Evolutionary conservation across 2,329 filamentous ascomycete genomes (phyloP).

Genomic region (Botrytis fragariae): DNA sequence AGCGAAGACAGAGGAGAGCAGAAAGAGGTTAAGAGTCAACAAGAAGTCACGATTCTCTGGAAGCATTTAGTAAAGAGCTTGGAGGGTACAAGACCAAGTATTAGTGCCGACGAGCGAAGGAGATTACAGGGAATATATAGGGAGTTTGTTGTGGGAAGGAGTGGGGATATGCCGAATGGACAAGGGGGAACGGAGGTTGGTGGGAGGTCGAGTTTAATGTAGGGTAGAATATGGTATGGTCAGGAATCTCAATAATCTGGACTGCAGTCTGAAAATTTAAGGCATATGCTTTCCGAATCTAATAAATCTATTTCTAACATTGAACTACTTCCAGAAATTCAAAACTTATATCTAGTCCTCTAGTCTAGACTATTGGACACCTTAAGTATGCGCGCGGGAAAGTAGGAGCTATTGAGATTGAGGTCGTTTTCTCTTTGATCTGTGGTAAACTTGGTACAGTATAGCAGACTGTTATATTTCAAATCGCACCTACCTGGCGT

Average conservation of each 20-base stretch:
- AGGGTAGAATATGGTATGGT: background rate
- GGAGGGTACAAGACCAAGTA: slow-evolving; percentile 74
- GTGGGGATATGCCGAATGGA: slow-evolving; percentile 92
- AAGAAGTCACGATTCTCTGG: slow-evolving; percentile 82
- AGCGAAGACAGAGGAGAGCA: slow-evolving; percentile 29
- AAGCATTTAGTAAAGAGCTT: slow-evolving; percentile 78
- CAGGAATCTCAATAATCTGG: background rate
- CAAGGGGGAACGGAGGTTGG: slow-evolving; percentile 91
- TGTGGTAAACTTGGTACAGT: background rate
- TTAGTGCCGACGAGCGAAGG: slow-evolving; percentile 72
- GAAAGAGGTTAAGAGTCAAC: slow-evolving; percentile 47
- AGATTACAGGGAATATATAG: slow-evolving; percentile 78
- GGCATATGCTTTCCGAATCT: background rate
- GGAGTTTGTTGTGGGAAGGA: slow-evolving; percentile 89
- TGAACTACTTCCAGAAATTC: background rate
- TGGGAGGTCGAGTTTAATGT: slow-evolving; percentile 88
- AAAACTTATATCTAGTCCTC: background rate
- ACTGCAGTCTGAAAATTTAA: background rate
- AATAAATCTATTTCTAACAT: background rate
- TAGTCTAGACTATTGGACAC: background rate
- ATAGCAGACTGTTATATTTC: background rate
- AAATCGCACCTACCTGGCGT: no score
- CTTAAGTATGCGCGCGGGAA: background rate
- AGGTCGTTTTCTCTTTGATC: background rate
- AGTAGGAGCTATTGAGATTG: background rate